Base-by-base conservation (phyloP, 2,329 filamentous ascomycete species). In the Eutypa lata region DNA sequence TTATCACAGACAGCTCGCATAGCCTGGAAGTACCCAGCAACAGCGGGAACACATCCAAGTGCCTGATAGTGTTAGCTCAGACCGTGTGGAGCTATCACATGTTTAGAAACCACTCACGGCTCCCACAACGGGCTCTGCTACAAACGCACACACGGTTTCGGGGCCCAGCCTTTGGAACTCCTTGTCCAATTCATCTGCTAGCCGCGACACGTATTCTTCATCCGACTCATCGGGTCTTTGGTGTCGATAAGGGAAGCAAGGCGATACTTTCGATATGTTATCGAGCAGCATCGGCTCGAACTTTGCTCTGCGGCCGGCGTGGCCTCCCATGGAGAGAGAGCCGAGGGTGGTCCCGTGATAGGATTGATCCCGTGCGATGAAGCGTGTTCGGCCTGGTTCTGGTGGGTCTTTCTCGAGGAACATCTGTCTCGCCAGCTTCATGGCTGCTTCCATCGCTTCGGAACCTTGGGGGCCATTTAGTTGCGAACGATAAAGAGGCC, bases 341-440 rank as follows among this genome's bases (percentile, higher is more conserved):
- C 87, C 88, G 0, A 91, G 70, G 0, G 88, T 91, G 3, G 78
- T 84, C 8, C 88, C 89, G 57, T 92, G 89, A 60, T 89, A 92
- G 4, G 86, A 89, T 42, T 83, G 77, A 35, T 79, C 69, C 14
- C 88, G 79, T 3, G 85, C 78, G 60, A 92, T 89, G 67, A 90
- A 90, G 11, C 78, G 74, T 0, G 70, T 76, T n/a, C 88, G 77
- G 38, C 76, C 67, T 2, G 78, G 75, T 58, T 89, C 77, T 0
- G 81, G 71, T 0, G 71, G 68, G 2, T 65, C 56, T 37, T 81
- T 75, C 60, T 85, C 82, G 7, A 82, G 71, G 57, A 78, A 83
- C 61, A 82, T 87, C 61, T 88, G 85, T 2, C 81, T 71, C 16
- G 81, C 75, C 16, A 87, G 64, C 58, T 88, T 88, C 60, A 85